Base-by-base conservation (phyloP, 2,329 filamentous ascomycete genomes). In the Claviceps sp. region DNA sequence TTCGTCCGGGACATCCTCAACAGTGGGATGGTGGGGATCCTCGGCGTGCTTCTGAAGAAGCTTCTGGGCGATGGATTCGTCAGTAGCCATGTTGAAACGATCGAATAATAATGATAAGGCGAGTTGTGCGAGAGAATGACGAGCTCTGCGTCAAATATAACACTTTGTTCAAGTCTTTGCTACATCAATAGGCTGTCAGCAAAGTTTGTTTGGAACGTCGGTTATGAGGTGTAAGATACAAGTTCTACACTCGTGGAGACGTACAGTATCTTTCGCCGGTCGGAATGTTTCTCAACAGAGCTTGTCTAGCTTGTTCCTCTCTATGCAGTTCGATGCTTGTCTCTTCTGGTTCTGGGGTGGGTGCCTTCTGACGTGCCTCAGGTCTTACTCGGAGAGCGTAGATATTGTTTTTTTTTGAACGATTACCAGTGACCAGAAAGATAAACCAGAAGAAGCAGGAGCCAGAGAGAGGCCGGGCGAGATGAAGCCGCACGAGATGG, bases 1-100 rank as follows among this genome's bases (percentile, higher is more conserved):
- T 67, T 94, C 88, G 63, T 95, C 89, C 30, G 78, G 75, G 41
- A 79, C 82, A 48, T 95, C 88, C 68, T 95, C 89, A 58, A 95
- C 77, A 24, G 83, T 89, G 58, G 79, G 78, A 61, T 81, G 76
- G 56, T 75, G 76, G 45, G 74, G 70, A 55, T 67, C 65, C 59
- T 76, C 69, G 56, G 66, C 68, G 60, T 86, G 84, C 67, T 81
- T 77, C 63, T 82, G 74, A 62, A 81, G 74, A 56, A 86, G 77
- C 70, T 76, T 77, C 68, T 84, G 78, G 44, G 77, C 77, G 54
- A 74, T 74, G 54, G 77, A 78, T 54, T 73, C 68, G 65, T 76
- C 72, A 50, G 72, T 67, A 57, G 73, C 66, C 74, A 76, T 76
- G 61, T 52, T 68, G 56, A 53, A 51, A 42, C n/a, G 14, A 20